Conservation (phyloP, 768 basidiomycete species). For the Hericium alpestre region DNA sequence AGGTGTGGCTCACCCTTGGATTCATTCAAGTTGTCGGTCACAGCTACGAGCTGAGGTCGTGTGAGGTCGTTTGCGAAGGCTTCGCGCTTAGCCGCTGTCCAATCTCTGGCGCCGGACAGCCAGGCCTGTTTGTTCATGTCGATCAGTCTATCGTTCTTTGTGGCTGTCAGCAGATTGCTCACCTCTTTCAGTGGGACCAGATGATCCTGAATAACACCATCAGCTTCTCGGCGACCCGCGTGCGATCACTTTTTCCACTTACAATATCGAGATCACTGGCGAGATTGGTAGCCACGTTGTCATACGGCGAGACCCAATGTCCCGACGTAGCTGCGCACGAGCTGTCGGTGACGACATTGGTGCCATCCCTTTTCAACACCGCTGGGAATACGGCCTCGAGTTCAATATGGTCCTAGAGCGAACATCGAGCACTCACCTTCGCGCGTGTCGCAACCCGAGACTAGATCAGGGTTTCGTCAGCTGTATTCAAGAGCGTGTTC, state of each 20-base stretch:
- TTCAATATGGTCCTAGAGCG: neutral
- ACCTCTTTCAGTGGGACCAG: constrained; percentile 46
- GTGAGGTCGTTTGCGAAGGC: constrained; percentile 46
- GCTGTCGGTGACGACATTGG: constrained; percentile 29
- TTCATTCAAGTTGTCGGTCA: constrained; percentile 36
- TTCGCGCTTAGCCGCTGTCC: constrained; percentile 41
- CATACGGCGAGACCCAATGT: constrained; percentile 42
- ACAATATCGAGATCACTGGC: constrained; percentile 44
- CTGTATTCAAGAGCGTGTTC: neutral
- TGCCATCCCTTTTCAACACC: constrained; percentile 23
- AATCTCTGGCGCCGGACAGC: constrained; percentile 42
- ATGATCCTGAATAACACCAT: constrained; percentile 29
- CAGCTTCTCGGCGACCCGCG: neutral
- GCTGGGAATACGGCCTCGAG: constrained; percentile 2
- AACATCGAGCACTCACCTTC: constrained; percentile 28
- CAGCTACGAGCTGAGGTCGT: constrained; percentile 43
- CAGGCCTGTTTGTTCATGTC: constrained; percentile 29
- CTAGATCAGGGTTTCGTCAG: constrained; percentile 15
- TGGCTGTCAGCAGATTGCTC: neutral
- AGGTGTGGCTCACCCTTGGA: constrained; percentile 30
- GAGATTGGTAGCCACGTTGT: constrained; percentile 31
- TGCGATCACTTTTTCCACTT: constrained; percentile 7
- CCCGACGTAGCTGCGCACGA: constrained; percentile 37
- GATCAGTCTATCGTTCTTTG: neutral
- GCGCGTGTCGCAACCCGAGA: constrained; percentile 44